Evolutionary conservation across 306 rosid species (phyloP).

Genomic region (Elaeagnus macrophylla): DNA sequence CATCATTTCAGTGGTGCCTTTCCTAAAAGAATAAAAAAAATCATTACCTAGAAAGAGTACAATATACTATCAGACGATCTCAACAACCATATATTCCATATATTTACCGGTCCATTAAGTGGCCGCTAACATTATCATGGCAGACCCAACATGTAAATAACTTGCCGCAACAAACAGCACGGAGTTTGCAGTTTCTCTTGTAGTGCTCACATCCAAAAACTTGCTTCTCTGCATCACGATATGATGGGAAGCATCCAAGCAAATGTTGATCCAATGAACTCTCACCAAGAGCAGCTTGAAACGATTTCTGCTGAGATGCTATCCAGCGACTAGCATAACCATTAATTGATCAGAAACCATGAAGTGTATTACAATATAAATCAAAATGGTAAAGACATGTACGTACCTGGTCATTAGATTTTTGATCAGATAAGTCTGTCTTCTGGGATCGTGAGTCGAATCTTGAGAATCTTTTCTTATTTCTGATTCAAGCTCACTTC

Average conservation of each 20-base stretch:
- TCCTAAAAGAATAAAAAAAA: constrained; percentile 41
- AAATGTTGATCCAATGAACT: constrained; percentile 36
- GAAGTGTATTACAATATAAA: constrained; percentile 5
- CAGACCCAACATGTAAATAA: constrained; percentile 81
- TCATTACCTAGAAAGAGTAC: background rate
- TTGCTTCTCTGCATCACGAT: constrained; percentile 46
- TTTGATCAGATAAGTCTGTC: constrained; percentile 59
- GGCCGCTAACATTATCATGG: constrained; percentile 81
- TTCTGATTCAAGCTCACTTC: constrained; percentile 42
- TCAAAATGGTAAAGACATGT: constrained; percentile 9
- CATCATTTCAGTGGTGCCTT: constrained; percentile 86
- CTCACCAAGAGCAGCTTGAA: constrained; percentile 36
- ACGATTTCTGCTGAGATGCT: constrained; percentile 62
- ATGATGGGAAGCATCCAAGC: constrained; percentile 49
- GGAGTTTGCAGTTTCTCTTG: constrained; percentile 88
- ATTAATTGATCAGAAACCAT: constrained; percentile 20
- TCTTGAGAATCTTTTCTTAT: constrained; percentile 74
- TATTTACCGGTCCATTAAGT: constrained; percentile 73
- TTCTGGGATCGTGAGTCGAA: constrained; percentile 85
- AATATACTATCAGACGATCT: background rate
- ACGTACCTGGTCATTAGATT: constrained; percentile 41
- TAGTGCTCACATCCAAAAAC: constrained; percentile 87
- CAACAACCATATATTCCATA: constrained; percentile 1
- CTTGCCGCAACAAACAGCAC: constrained; percentile 81
- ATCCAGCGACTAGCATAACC: constrained; percentile 62